Evolutionary conservation across 2,329 filamentous ascomycete species (phyloP).

Genomic region (Aspergillus spinulosporus): DNA sequence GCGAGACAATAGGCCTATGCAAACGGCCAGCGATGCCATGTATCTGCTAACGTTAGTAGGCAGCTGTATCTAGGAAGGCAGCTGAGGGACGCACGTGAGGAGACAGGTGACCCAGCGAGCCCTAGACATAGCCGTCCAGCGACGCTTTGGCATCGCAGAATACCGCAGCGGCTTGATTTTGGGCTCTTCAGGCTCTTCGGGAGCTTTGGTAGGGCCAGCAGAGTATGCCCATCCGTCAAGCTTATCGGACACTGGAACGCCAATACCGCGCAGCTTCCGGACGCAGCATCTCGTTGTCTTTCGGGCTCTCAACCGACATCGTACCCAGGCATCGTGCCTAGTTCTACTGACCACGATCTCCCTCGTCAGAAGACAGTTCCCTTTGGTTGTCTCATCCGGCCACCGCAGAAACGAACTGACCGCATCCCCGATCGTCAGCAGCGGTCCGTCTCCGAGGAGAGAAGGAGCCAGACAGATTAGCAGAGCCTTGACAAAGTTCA

Average conservation of each 20-base stretch:
- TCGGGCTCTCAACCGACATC: background rate
- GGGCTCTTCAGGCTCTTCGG: background rate
- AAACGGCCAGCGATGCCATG: background rate
- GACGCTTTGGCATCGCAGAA: background rate
- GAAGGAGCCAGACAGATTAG: background rate
- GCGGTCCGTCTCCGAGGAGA: background rate
- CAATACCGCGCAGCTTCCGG: background rate
- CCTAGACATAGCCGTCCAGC: background rate
- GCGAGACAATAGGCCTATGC: background rate
- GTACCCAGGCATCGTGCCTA: background rate
- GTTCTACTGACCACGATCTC: background rate
- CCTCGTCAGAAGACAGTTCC: slow-evolving; percentile 18
- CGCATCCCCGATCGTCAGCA: slow-evolving; percentile 37
- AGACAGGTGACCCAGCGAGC: background rate
- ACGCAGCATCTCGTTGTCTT: background rate
- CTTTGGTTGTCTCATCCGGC: slow-evolving; percentile 27
- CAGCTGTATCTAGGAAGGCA: background rate
- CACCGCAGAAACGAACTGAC: slow-evolving; percentile 34
- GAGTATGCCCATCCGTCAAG: background rate
- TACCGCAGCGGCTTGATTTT: background rate
- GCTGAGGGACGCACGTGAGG: background rate
- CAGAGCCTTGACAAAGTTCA: slow-evolving; percentile 16
- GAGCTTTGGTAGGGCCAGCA: too few species aligned
- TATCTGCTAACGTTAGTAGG: background rate
- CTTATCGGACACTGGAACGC: background rate